Evolutionary conservation across 495 filamentous ascomycete genomes (phyloP), one percentile per base, ranked within the genome.

Genomic region (Astrothelium subdiscretum): DNA sequence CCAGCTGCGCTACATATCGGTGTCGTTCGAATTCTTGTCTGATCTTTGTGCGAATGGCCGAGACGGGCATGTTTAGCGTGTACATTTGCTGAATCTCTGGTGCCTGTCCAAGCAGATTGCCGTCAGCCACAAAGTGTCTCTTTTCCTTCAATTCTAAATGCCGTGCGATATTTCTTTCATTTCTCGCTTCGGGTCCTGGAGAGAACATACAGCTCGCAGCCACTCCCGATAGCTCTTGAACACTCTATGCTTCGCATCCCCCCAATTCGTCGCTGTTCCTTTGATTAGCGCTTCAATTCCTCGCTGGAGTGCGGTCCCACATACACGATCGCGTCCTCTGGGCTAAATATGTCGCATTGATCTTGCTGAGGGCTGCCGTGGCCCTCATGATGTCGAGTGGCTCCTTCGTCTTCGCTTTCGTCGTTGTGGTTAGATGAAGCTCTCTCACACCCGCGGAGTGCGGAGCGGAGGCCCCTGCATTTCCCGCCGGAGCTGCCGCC

Each of bases 21-120:
- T 97, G 87, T 75, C 91, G 83, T 78, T 98, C 94, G 75, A 98
- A 98, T 72, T 98, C 92, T 76, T 97, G 91, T 69, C 94, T 84
- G 71, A 97, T 86, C 80, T 92, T 95, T 52, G 92, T 92, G 62
- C 94, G 90, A 72, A 97, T 86, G 61, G 81, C 80, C 44, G 94
- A 88, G 20, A 96, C 86, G 59, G 94, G 92, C 69, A 92, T 83
- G 72, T 87, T 88, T 70, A 98, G 79, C 43, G 86, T 86, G 82
- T 98, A 98, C 89, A 96, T 96, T 61, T 84, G 86, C 73, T 96
- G 92, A 70, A 97, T 90, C 73, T 97, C 92, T 35, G 94, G 92
- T 59, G 91, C 91, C 94, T 98, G 72, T 57, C 26, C 11, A 31
- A 31, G 32, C n/a, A 10, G 15, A 20, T 60, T 26, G n/a, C 31